Evolutionary conservation across 805 yeast species (phyloP).

Genomic region (Lipomyces yamadae): DNA sequence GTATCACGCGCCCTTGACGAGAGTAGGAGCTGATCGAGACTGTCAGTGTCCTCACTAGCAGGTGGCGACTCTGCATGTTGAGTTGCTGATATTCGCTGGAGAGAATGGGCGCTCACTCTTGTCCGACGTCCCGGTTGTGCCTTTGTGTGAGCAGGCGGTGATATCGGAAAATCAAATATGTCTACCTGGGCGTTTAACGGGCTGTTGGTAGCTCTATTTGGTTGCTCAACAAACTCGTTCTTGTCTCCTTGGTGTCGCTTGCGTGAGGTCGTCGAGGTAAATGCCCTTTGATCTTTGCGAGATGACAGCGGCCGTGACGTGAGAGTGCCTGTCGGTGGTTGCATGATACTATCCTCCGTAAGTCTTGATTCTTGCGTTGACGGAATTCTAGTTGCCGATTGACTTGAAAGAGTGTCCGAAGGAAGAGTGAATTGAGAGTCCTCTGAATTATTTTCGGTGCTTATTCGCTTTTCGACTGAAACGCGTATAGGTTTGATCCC

Average conservation of each 20-base stretch:
- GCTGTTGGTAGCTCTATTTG: not conserved
- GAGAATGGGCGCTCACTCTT: not conserved
- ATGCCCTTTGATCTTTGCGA: not conserved
- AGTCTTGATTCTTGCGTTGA: not conserved
- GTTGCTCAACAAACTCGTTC: not conserved
- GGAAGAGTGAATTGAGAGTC: constrained; percentile 27
- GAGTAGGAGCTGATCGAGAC: not conserved
- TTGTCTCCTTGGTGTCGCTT: not conserved
- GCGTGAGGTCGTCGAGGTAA: not conserved
- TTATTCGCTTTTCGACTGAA: constrained; percentile 20
- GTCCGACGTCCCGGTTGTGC: not conserved
- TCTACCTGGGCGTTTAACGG: not conserved
- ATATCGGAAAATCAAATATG: constrained; percentile 11
- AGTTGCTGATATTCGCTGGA: not conserved
- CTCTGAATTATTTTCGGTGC: constrained; percentile 3
- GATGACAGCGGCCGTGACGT: not conserved
- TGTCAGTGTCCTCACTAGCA: not conserved
- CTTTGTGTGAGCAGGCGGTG: not conserved
- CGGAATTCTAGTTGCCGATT: not conserved
- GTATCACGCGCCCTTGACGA: not conserved
- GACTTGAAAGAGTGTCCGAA: constrained; percentile 5
- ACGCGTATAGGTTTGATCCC: constrained; percentile 38
- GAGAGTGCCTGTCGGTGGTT: not conserved
- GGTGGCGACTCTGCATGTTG: not conserved
- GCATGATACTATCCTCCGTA: not conserved